A percentile compares a stretch with the other conserved stretches of the same genome.
Conservation (phyloP, 768 basidiomycete species). For the Hysterangium stoloniferum region DNA sequence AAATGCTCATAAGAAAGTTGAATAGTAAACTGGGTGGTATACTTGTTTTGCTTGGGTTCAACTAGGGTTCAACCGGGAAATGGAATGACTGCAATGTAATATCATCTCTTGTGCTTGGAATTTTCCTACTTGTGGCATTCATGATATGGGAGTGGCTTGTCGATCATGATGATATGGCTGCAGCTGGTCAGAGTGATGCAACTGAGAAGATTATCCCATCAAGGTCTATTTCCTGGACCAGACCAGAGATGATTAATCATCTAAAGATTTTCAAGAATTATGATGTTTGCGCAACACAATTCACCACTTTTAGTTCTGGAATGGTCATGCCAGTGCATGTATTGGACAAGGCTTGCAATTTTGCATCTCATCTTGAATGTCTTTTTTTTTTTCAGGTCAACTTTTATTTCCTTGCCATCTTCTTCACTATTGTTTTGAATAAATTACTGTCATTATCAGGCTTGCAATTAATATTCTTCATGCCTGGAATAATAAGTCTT, state of each 20-base stretch:
- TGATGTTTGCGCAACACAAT: constrained; percentile 34
- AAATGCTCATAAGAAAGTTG: too few species aligned
- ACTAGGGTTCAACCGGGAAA: constrained; percentile 37
- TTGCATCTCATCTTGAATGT: not conserved
- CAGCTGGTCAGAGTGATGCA: constrained; percentile 50
- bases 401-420: constrained; percentile 48
- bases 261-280: constrained; percentile 35
- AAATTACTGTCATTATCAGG: constrained; percentile 34
- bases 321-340: constrained; percentile 35
- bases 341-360: not conserved
- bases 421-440: constrained; percentile 28
- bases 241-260: constrained; percentile 37
- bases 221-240: not conserved
- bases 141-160: constrained; percentile 37
- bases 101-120: constrained; percentile 38
- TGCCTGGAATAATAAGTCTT: constrained; percentile 37
- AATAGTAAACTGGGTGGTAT: too few species aligned
- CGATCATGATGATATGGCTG: too few species aligned
- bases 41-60: constrained; percentile 41
- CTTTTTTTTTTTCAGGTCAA: constrained; percentile 22
- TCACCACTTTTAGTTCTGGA: constrained; percentile 34
- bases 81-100: constrained; percentile 41
- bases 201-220: constrained; percentile 40
- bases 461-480: constrained; percentile 43
- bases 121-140: constrained; percentile 31